Evolutionary conservation across 2,329 filamentous ascomycete genomes (phyloP).

Genomic region (Cercospora citrullina): DNA sequence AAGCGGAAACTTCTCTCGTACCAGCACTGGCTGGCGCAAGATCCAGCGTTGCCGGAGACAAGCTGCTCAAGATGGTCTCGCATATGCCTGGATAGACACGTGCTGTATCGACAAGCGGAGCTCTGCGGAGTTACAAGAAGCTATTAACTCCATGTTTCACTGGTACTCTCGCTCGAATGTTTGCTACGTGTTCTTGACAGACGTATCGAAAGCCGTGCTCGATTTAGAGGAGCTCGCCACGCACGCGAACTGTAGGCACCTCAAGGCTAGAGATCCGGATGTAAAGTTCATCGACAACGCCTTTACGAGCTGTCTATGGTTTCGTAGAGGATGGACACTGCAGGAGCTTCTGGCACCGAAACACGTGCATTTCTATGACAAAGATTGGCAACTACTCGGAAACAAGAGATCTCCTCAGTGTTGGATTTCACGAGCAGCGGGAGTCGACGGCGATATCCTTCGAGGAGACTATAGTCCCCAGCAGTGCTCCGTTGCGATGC

Average conservation of each 20-base stretch:
- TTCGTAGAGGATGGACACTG: neutral
- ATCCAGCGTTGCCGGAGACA: neutral
- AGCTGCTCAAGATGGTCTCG: neutral
- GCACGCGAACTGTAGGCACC: neutral
- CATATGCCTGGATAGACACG: conserved; percentile 2
- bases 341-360: neutral
- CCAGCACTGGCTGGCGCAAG: neutral
- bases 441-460: neutral
- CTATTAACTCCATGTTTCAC: neutral
- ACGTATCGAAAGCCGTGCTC: neutral
- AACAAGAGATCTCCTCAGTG: neutral
- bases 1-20: neutral
- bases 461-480: neutral
- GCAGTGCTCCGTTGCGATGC: neutral
- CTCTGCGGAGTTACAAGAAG: conserved; percentile 1
- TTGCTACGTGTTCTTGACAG: neutral
- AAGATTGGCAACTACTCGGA: neutral
- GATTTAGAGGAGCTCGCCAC: neutral
- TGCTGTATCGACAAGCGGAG: conserved; percentile 5
- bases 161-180: neutral
- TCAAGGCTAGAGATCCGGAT: neutral
- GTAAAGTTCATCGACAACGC: neutral
- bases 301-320: neutral
- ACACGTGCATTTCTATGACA: neutral
- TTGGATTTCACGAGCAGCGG: neutral